Evolutionary conservation across 768 basidiomycete species (phyloP).

Genomic region (Lentinula edodes): DNA sequence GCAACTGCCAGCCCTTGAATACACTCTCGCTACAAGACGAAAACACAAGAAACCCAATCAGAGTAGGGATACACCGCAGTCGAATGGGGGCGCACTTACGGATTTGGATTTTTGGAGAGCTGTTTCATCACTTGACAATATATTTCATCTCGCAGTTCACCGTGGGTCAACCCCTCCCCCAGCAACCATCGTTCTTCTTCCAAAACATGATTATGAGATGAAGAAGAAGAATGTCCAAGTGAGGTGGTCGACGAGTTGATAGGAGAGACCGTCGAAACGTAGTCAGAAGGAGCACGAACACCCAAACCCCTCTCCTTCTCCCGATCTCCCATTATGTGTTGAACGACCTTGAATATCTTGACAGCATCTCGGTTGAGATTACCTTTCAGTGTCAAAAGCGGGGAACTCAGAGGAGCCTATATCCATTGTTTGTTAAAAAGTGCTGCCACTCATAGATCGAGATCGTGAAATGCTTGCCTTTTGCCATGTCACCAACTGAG

Average conservation of each 20-base stretch:
- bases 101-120: constrained; percentile 72
- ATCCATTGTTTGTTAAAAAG: background rate
- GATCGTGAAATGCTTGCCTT: constrained; percentile 38
- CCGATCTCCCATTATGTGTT: constrained; percentile 91
- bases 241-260: constrained; percentile 45
- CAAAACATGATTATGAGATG: constrained; percentile 37
- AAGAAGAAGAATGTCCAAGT: constrained; percentile 21
- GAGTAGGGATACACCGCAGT: background rate
- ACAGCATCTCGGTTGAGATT: constrained; percentile 71
- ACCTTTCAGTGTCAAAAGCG: constrained; percentile 68
- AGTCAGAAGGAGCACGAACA: constrained; percentile 42
- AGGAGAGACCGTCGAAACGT: constrained; percentile 36
- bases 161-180: constrained; percentile 69
- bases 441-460: constrained; percentile 1
- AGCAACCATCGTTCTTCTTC: constrained; percentile 89
- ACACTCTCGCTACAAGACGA: constrained; percentile 57
- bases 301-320: constrained; percentile 62
- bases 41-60: background rate
- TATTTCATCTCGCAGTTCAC: constrained; percentile 88
- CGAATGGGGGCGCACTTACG: constrained; percentile 40
- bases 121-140: constrained; percentile 95
- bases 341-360: constrained; percentile 83
- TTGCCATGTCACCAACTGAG: constrained; percentile 90
- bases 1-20: constrained; percentile 90
- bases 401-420: constrained; percentile 60